Evolutionary conservation across 345 rosid genomes (phyloP).

Genomic region (Eucalyptus virginea): DNA sequence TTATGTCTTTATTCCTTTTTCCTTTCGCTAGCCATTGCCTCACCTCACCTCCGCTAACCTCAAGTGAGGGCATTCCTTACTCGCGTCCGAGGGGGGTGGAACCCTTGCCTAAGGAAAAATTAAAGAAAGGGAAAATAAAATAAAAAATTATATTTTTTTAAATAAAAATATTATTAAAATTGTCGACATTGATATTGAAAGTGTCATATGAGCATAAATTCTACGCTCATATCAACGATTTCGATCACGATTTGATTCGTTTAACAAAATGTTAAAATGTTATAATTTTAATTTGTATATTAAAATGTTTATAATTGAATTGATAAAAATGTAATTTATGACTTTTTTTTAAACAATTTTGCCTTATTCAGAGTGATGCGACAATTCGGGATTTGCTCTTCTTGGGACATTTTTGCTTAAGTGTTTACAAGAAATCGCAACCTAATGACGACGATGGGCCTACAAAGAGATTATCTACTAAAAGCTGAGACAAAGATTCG

Average conservation of each 20-base stretch:
- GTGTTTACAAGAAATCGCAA: neutral
- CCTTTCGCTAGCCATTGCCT: rapidly evolving
- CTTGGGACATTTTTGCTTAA: neutral
- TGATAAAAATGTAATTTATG: too few species aligned
- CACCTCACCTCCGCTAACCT: neutral
- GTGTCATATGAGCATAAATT: rapidly evolving
- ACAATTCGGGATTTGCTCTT: neutral
- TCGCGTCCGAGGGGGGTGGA: too few species aligned
- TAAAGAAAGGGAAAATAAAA: too few species aligned
- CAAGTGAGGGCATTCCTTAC: too few species aligned
- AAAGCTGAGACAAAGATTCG: neutral
- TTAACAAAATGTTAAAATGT: too few species aligned
- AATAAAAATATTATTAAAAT: too few species aligned
- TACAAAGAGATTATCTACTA: neutral
- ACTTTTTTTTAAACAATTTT: too few species aligned
- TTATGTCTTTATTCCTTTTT: neutral
- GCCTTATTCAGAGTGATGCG: neutral
- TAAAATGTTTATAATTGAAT: neutral
- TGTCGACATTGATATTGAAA: neutral
- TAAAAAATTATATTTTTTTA: too few species aligned
- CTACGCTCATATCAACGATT: rapidly evolving
- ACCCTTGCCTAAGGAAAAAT: too few species aligned
- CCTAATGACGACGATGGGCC: neutral
- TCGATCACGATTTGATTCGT: rapidly evolving
- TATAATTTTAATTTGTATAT: too few species aligned